These are phyloP conservation scores for Mortierella sp. DNA, from an alignment of 371 early-diverging fungal species.

Conservation along the genomic window DNA sequence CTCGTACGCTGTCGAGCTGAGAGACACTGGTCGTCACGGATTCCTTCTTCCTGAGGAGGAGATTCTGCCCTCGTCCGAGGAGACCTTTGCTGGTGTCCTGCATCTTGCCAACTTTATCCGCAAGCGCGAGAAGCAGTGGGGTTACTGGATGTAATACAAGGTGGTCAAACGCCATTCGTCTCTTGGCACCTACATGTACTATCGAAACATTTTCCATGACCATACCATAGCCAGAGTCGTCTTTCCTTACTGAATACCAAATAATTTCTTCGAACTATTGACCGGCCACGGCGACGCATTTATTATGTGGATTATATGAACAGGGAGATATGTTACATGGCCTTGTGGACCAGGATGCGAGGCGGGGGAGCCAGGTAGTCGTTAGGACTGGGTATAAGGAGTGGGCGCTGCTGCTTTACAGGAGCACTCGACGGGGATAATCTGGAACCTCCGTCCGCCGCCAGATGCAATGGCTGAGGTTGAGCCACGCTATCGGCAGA, in stretches of 20 bases:
- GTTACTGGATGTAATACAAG: constrained; percentile 20
- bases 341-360: constrained; percentile 45
- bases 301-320: too few relatives aligned
- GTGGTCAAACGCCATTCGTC: too few relatives aligned
- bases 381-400: constrained; percentile 22
- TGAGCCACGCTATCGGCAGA: too few relatives aligned
- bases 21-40: constrained; percentile 66
- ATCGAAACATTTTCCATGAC: too few relatives aligned
- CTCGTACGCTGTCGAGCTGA: constrained; percentile 69
- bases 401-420: background rate
- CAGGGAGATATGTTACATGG: constrained; percentile 32
- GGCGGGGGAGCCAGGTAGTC: constrained; percentile 51
- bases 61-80: constrained; percentile 66
- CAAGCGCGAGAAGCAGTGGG: constrained; percentile 57
- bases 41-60: constrained; percentile 64
- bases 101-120: constrained; percentile 58
- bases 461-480: too few relatives aligned
- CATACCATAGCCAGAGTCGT: too few relatives aligned
- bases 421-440: too few relatives aligned
- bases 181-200: too few relatives aligned
- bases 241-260: too few relatives aligned
- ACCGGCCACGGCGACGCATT: too few relatives aligned
- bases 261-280: too few relatives aligned
- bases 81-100: constrained; percentile 61
- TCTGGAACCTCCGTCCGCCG: too few relatives aligned